phyloP scores from a whole-genome alignment of 2,329 filamentous ascomycete genomes.

The Pseudocercospora macadamiae region DNA sequence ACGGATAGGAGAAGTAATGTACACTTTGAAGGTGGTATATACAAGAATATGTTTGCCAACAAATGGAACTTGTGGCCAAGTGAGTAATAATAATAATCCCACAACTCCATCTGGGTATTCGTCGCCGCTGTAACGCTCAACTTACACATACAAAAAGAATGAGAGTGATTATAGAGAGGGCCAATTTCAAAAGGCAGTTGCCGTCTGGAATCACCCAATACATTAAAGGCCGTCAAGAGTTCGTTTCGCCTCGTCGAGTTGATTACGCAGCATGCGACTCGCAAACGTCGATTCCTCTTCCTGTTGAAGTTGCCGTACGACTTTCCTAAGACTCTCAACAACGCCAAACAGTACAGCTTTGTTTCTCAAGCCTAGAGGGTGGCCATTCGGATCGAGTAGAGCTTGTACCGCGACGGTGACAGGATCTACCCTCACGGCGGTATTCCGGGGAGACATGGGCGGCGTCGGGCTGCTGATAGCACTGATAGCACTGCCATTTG shows the following conservation, averaged over 20 bases:
- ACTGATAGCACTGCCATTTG: constrained; percentile 14
- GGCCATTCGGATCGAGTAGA: constrained; percentile 43
- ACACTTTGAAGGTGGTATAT: too few relatives aligned
- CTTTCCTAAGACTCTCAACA: constrained; percentile 58
- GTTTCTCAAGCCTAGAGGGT: constrained; percentile 56
- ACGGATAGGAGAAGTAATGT: too few relatives aligned
- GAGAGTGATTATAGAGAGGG: neutral
- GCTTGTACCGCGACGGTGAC: constrained; percentile 42
- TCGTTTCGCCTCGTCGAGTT: constrained; percentile 73
- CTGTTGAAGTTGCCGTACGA: constrained; percentile 55
- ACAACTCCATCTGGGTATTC: constrained; percentile 7
- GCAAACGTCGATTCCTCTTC: constrained; percentile 56
- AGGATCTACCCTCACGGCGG: constrained; percentile 41
- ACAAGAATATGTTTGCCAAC: neutral
- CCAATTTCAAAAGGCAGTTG: neutral
- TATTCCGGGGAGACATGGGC: constrained; percentile 16
- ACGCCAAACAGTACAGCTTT: constrained; percentile 55
- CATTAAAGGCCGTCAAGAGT: constrained; percentile 65
- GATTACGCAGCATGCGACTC: constrained; percentile 66
- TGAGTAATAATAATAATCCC: neutral
- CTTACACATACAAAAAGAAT: neutral
- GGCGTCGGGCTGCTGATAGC: constrained; percentile 18
- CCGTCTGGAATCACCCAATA: neutral
- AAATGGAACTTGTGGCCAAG: neutral
- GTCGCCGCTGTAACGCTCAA: constrained; percentile 1